Base-by-base conservation (phyloP, 2,329 filamentous ascomycete genomes). In the Myriosclerotinia duriaeana region DNA sequence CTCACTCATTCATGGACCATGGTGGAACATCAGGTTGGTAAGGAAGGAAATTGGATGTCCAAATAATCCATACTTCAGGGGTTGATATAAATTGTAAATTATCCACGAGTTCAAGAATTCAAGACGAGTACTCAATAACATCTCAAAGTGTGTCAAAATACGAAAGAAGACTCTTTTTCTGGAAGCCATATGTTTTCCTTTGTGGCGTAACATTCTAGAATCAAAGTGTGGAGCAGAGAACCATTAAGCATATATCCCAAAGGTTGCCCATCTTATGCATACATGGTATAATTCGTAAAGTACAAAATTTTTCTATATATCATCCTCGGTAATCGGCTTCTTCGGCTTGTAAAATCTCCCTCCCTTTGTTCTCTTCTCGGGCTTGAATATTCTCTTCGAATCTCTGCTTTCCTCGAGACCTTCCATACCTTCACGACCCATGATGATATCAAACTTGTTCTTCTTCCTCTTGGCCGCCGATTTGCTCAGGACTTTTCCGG, bases 381-480 rank as follows among this genome's bases (percentile, higher is more conserved):
- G 66, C 63, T 69, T 68, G 26, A 73, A 69, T 54, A 69, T 70
- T 56, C 66, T 68, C 53, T 66, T 70, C 56, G 66, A 38, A 34
- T 69, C 69, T 61, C 72, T 71, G 46, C 70, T 73, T 53, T 73
- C 67, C 54, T 74, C 69, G 54, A 77, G 70, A 14, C 71, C 72
- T 38, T 73, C 68, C 26, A 74, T 69, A 50, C 72, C 76, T 34
- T 73, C 69, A 50, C 72, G 69, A n/a, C 73, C 75, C 69, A 76
- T 71, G 62, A 78, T 73, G 66, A 79, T 76, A 71, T 79, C 78
- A 67, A 76, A 77, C 36, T 77, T 77, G 65, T 80, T 78, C 69
- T 78, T 78, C 73, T 75, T 79, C 71, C 78, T 79, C 71, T 80
- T 81, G 74, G 80, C 75, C 20, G 72, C 75, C 63, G 71, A 71